Conservation (phyloP, 768 basidiomycete species). For the Chalciporus pseudorubinellus region DNA sequence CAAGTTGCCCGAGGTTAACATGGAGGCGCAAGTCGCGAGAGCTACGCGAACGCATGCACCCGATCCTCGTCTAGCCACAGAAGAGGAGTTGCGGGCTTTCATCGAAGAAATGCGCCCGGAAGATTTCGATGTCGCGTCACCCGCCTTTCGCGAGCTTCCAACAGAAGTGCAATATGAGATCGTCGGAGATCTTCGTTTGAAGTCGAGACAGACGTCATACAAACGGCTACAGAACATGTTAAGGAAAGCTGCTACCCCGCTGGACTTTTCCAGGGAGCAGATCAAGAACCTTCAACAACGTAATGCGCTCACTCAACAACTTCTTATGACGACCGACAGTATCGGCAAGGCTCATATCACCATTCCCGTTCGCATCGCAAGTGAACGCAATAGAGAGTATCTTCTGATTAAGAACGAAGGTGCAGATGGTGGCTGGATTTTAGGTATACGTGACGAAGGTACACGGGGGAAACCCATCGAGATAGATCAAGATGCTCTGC, state of each 20-base stretch:
- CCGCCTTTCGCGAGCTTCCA: slow-evolving; percentile 88
- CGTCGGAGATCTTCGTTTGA: slow-evolving; percentile 90
- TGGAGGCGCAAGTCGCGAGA: slow-evolving; percentile 60
- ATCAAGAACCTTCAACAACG: slow-evolving; percentile 87
- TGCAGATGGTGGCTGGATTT: slow-evolving; percentile 86
- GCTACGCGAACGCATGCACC: slow-evolving; percentile 61
- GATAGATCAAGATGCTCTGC: slow-evolving; percentile 64
- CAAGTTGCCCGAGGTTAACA: slow-evolving; percentile 77
- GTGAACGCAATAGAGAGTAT: slow-evolving; percentile 93
- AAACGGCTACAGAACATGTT: slow-evolving; percentile 91
- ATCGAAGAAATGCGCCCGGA: slow-evolving; percentile 96
- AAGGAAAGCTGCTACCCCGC: slow-evolving; percentile 67
- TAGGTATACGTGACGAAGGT: slow-evolving; percentile 88
- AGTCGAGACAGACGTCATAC: slow-evolving; percentile 93
- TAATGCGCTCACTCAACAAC: slow-evolving; percentile 89
- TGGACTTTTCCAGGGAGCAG: slow-evolving; percentile 97
- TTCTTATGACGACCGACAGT: slow-evolving; percentile 86
- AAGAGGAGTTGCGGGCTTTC: slow-evolving; percentile 88
- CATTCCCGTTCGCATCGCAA: slow-evolving; percentile 92
- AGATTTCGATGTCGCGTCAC: slow-evolving; percentile 89
- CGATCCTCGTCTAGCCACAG: slow-evolving; percentile 93
- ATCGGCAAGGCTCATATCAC: slow-evolving; percentile 88
- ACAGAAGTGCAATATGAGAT: slow-evolving; percentile 99
- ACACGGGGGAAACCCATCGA: slow-evolving; percentile 83
- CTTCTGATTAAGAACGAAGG: slow-evolving; percentile 92